phyloP scores from a whole-genome alignment of 352 stramenopile species.

The Pythium brassicae region DNA sequence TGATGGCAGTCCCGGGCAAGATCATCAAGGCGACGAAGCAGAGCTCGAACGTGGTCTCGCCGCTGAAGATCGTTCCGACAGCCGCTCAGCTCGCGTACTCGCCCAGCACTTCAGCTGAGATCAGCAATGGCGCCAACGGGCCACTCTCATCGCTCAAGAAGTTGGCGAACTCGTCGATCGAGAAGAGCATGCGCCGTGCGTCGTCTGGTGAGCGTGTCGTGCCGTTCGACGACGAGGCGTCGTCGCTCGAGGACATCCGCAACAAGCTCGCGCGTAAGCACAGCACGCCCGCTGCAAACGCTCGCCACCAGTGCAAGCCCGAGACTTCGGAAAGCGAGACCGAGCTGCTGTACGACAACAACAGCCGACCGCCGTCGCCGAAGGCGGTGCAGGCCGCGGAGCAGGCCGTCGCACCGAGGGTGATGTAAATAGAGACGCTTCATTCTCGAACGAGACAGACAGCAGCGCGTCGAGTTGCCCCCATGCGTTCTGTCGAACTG shows the following conservation, averaged over 20 bases:
- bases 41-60: conserved; percentile 10
- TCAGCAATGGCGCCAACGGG: not conserved
- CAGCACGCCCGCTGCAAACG: conserved; percentile 9
- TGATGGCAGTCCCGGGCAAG: conserved; percentile 36
- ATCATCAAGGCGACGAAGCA: conserved; percentile 33
- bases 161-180: conserved; percentile 19
- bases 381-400: conserved; percentile 17
- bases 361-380: conserved; percentile 23
- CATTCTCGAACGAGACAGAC: too few relatives aligned
- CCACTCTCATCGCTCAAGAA: conserved; percentile 22
- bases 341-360: conserved; percentile 45
- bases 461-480: too few relatives aligned
- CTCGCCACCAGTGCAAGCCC: conserved; percentile 3
- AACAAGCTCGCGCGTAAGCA: conserved; percentile 55
- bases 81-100: not conserved
- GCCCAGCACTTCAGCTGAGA: not conserved
- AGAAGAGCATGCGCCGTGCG: conserved; percentile 25
- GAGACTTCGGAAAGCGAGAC: conserved; percentile 11
- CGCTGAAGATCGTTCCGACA: conserved; percentile 5
- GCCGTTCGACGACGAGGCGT: conserved; percentile 40
- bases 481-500: too few relatives aligned
- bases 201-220: conserved; percentile 19
- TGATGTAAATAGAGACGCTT: conserved; percentile 9
- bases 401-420: not conserved
- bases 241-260: conserved; percentile 59